Percentiles rank a stretch among this genome's conserved stretches.
These are phyloP conservation scores for Xanthoparmelia taractica DNA, from an alignment of 495 filamentous ascomycete species.

Conservation along the genomic window DNA sequence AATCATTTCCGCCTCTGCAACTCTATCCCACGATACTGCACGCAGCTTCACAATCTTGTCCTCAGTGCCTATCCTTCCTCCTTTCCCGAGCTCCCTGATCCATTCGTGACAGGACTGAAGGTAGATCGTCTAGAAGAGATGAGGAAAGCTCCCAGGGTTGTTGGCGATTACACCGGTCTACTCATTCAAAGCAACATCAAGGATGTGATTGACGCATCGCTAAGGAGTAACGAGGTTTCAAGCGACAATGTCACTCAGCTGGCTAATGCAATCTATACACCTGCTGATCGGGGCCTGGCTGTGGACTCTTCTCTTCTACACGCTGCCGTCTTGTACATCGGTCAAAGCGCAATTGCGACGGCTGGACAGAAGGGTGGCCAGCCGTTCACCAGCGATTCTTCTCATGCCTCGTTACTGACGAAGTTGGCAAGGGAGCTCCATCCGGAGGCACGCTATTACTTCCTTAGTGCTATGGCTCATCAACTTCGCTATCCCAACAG, in stretches of 20 bases:
- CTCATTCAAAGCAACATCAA: conserved; percentile 58
- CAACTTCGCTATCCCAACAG: conserved; percentile 86
- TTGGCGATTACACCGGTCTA: conserved; percentile 51
- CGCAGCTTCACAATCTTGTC: conserved; percentile 83
- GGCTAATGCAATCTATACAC: conserved; percentile 54
- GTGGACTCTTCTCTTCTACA: conserved; percentile 69
- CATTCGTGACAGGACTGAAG: conserved; percentile 70
- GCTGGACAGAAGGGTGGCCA: conserved; percentile 51
- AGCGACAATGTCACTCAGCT: conserved; percentile 66
- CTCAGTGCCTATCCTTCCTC: conserved; percentile 74
- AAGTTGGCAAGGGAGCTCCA: conserved; percentile 63
- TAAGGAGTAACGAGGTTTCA: conserved; percentile 50
- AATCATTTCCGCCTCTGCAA: conserved; percentile 81
- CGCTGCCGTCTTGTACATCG: conserved; percentile 75
- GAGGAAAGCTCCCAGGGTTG: conserved; percentile 53
- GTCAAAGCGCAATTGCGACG: conserved; percentile 55
- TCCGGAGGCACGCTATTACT: conserved; percentile 75
- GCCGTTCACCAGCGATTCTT: conserved; percentile 59
- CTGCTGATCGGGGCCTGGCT: conserved; percentile 16
- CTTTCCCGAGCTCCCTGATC: conserved; percentile 70
- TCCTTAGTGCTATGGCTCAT: conserved; percentile 78
- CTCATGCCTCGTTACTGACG: conserved; percentile 68
- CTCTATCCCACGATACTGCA: conserved; percentile 74
- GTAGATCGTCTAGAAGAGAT: conserved; percentile 74
- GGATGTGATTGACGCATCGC: conserved; percentile 55